Base-by-base conservation (phyloP, 441 rosid genomes). In the Omphalea diandra region DNA sequence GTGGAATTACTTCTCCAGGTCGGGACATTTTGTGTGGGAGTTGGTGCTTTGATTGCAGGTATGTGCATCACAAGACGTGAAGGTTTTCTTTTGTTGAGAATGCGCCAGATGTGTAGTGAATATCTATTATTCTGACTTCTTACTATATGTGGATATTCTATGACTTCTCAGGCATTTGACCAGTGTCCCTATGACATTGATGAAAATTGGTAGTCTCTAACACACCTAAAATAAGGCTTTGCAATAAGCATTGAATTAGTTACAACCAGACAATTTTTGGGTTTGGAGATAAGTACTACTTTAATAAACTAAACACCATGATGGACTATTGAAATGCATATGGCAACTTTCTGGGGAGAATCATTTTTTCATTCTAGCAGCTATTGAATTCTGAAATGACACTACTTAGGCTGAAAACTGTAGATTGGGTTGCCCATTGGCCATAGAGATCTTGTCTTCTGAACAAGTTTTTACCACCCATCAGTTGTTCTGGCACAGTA, bases 1-100 rank as follows among this genome's bases (percentile, higher is more conserved):
- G 87, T 95, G 52, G 99, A 95, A 75, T 80, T 95, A 72, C 97
- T 95, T 78, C 99, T 95, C 71, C 98, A 95, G 79, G 98, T 95
- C 61, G 99, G 99, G 54, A 74, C 99, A 61, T 92, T 95, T 80
- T 92, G 96, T 79, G 90, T 88, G 66, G 94, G 86, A 52, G 84
- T 89, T 64, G 98, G 99, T 67, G 98, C 99, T 77, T 88, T 95
- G 64, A 73, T 95, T 75, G 89, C 98, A 73, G 99, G 98, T 92
- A 73, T 35, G 73, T 75, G 53, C 55, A 57, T 65, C 70, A 35
- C n/a, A n/a, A n/a, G n/a, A n/a, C n/a, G n/a, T n/a, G n/a, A n/a
- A n/a, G n/a, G n/a, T n/a, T n/a, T n/a, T n/a, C n/a, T n/a, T n/a
- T n/a, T n/a, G n/a, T n/a, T n/a, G n/a, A n/a, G n/a, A n/a, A n/a